These are phyloP conservation scores for Thalassiosira exigua DNA, from an alignment of 352 stramenopile genomes.

Conservation along the genomic window DNA sequence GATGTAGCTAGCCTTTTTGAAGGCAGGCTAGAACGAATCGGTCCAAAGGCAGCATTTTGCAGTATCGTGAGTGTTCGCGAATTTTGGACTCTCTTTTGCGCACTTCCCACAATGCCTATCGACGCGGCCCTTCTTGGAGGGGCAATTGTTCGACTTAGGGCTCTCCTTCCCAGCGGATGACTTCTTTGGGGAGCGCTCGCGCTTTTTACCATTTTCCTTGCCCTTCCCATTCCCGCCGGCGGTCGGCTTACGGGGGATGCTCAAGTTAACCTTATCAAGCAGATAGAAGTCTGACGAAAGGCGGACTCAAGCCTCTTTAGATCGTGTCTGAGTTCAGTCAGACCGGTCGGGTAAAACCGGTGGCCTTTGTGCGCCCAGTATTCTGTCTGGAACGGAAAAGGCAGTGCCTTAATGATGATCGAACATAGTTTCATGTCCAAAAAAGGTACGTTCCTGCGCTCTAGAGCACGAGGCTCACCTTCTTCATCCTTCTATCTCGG, in stretches of 20 bases:
- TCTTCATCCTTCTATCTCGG: neutral
- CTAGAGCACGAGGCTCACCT: neutral
- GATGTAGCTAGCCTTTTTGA: neutral
- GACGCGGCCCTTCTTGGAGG: too few species aligned
- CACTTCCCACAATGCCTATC: neutral
- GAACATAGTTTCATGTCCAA: neutral
- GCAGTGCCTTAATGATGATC: neutral
- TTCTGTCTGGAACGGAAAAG: neutral
- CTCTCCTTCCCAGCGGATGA: too few species aligned
- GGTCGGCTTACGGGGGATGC: neutral
- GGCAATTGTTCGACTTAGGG: too few species aligned
- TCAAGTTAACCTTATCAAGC: neutral
- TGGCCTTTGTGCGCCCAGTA: neutral
- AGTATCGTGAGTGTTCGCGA: neutral
- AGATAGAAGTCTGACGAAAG: neutral
- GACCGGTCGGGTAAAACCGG: neutral
- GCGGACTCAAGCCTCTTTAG: neutral
- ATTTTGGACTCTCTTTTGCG: neutral
- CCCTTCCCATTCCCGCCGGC: neutral
- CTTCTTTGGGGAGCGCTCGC: too few species aligned
- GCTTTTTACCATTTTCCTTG: neutral
- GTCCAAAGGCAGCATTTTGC: neutral
- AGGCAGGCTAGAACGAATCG: neutral
- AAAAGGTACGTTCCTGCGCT: neutral
- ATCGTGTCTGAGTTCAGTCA: neutral